Conservation (phyloP, 2,329 filamentous ascomycete genomes). For the Setomelanomma holmii region DNA sequence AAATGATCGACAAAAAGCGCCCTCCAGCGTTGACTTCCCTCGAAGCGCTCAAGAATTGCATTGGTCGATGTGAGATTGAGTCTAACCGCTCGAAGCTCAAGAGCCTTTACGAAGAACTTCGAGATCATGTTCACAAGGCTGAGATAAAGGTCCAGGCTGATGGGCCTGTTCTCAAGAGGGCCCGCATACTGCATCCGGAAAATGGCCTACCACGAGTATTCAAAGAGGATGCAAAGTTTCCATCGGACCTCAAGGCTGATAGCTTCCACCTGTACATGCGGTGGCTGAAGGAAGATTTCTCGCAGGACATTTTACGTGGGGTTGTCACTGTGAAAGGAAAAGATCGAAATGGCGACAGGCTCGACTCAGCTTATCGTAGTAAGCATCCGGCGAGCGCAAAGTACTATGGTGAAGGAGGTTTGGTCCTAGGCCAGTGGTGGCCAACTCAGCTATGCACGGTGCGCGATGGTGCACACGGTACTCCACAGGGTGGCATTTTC, state of each 20-base stretch:
- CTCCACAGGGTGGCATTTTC: constrained; percentile 56
- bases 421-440: constrained; percentile 62
- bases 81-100: constrained; percentile 4
- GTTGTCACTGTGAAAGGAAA: constrained; percentile 37
- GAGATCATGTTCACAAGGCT: constrained; percentile 48
- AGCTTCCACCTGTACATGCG: constrained; percentile 55
- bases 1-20: constrained; percentile 16
- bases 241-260: constrained; percentile 57
- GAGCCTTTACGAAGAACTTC: constrained; percentile 40
- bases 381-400: constrained; percentile 28
- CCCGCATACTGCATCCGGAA: constrained; percentile 44
- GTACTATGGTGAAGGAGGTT: constrained; percentile 49
- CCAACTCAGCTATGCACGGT: constrained; percentile 60
- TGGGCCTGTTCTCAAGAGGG: constrained; percentile 39
- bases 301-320: constrained; percentile 56
- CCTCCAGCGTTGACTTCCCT: constrained; percentile 22
- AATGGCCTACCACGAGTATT: constrained; percentile 54
- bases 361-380: constrained; percentile 30
- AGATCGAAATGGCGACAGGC: constrained; percentile 33
- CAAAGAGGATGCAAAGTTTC: constrained; percentile 39
- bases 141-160: constrained; percentile 45
- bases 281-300: constrained; percentile 53
- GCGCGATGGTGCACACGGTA: constrained; percentile 62
- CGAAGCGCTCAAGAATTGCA: constrained; percentile 32
- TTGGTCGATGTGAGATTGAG: constrained; percentile 23